Base-by-base conservation (phyloP, 345 rosid species). In the Erucastrum elatum region DNA sequence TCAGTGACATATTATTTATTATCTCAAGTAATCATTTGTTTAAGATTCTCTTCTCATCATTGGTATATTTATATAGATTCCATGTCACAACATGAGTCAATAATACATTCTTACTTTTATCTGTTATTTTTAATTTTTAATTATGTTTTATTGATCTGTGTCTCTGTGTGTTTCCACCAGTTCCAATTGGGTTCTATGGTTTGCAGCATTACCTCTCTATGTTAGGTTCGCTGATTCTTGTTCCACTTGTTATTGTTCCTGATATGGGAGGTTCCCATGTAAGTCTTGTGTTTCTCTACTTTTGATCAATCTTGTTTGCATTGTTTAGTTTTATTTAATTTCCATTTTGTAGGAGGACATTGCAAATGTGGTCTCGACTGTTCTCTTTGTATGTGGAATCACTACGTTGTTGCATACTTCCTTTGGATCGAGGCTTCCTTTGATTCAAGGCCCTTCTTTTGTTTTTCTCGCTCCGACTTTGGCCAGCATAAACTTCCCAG, bases 251-350 rank as follows among this genome's bases (percentile, higher is more conserved):
- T 81, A 86, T 95, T 39, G 98, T 91, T 87, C 99, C 99, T 64
- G 97, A 98, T 56, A 95, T 95, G 99, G 98, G 99, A 82, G 99
- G 98, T 72, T 80, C 85, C 61, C 87, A 89, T 16, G 99, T 95
- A 87, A 89, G 98, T 86, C 56, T n/a, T n/a, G n/a, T n/a, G n/a
- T n/a, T n/a, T n/a, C 27, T 75, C 27, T 2, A 8, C 5, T 29
- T 33, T 55, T 60, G n/a, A 63, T 69, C 56, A 27, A n/a, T n/a
- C n/a, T n/a, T n/a, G 29, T 5, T 80, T 53, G 59, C 30, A 71
- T 71, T 29, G 61, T 72, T 56, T 59, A n/a, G n/a, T n/a, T 71
- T 75, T 21, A 27, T 30, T 2, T 26, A 3, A 21, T 46, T 7
- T 35, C 21, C 4, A 1, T 17, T 26, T 10, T 76, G 73, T 86